Conservation (phyloP, 192 early-diverging fungal species). For the Spizellomyces sp. region DNA sequence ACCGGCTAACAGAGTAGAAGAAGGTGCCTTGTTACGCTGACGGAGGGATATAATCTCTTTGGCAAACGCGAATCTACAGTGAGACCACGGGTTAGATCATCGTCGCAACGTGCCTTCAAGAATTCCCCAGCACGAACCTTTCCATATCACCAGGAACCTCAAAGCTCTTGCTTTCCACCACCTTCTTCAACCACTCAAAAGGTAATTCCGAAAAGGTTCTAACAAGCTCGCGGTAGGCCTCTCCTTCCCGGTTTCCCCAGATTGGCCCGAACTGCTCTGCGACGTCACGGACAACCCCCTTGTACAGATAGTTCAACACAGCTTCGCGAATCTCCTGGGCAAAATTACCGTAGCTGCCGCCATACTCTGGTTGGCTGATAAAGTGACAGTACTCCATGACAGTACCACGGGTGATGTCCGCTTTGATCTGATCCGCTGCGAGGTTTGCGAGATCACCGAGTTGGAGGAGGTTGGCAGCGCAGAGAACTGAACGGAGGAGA, state of each 20-base stretch:
- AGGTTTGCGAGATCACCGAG: slow-evolving; percentile 46
- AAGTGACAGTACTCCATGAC: slow-evolving; percentile 56
- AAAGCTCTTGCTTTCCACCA: slow-evolving; percentile 57
- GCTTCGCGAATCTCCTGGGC: slow-evolving; percentile 49
- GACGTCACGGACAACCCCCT: slow-evolving; percentile 53
- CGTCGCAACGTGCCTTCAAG: background rate
- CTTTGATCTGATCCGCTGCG: slow-evolving; percentile 48
- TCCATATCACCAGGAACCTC: slow-evolving; percentile 62
- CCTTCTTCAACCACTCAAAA: slow-evolving; percentile 65
- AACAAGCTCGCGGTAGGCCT: slow-evolving; percentile 55
- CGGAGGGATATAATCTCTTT: slow-evolving; percentile 56
- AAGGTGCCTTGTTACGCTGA: slow-evolving; percentile 24
- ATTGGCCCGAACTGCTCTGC: slow-evolving; percentile 37
- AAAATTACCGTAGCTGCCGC: slow-evolving; percentile 4
- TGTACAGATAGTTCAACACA: slow-evolving; percentile 51
- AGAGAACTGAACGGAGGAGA: slow-evolving; percentile 50
- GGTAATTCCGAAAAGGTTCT: slow-evolving; percentile 55
- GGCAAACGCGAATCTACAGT: slow-evolving; percentile 53
- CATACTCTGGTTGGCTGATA: slow-evolving; percentile 40
- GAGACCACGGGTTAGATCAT: background rate
- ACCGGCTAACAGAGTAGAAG: slow-evolving; percentile 37
- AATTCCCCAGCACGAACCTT: slow-evolving; percentile 34
- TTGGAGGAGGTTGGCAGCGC: slow-evolving; percentile 50
- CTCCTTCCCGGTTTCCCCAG: slow-evolving; percentile 53
- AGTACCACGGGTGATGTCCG: slow-evolving; percentile 41